Percentiles rank a stretch among this genome's conserved stretches.
These are phyloP conservation scores for Talaromyces sp. DNA, from an alignment of 2,329 filamentous ascomycete genomes.

Conservation along the genomic window DNA sequence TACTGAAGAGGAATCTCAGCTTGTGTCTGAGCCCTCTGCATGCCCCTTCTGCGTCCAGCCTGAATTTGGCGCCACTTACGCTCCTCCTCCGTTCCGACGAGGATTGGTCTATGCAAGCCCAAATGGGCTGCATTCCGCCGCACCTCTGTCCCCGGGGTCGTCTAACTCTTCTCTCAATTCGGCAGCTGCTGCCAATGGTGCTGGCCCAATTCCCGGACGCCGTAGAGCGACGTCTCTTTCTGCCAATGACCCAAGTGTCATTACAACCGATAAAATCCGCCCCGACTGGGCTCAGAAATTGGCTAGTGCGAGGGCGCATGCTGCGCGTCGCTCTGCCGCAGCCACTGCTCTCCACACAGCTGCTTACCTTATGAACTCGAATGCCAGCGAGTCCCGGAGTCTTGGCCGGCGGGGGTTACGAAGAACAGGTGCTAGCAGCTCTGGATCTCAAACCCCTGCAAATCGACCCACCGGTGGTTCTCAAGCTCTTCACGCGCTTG, in stretches of 20 bases:
- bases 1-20: conserved; percentile 47
- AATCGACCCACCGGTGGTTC: conserved; percentile 25
- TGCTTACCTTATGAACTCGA: conserved; percentile 74
- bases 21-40: conserved; percentile 84
- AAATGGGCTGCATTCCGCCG: conserved; percentile 39
- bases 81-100: conserved; percentile 79
- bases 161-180: conserved; percentile 67
- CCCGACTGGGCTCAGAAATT: conserved; percentile 94
- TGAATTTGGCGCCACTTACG: conserved; percentile 95
- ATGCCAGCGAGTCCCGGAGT: conserved; percentile 42
- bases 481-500: conserved; percentile 40
- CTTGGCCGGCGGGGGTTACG: conserved; percentile 54
- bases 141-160: conserved; percentile 69
- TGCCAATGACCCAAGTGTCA: conserved; percentile 75
- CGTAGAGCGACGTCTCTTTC: conserved; percentile 67
- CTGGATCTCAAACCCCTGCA: conserved; percentile 25
- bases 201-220: conserved; percentile 46
- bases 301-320: conserved; percentile 75
- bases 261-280: conserved; percentile 86
- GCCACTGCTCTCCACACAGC: conserved; percentile 93
- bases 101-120: conserved; percentile 65
- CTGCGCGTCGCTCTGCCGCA: conserved; percentile 79
- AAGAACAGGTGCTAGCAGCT: conserved; percentile 33
- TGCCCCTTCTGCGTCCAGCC: conserved; percentile 94
- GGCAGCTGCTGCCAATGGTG: conserved; percentile 18